phyloP scores from a whole-genome alignment of 129 eudicot genomes.

The Escallonia rubra region DNA sequence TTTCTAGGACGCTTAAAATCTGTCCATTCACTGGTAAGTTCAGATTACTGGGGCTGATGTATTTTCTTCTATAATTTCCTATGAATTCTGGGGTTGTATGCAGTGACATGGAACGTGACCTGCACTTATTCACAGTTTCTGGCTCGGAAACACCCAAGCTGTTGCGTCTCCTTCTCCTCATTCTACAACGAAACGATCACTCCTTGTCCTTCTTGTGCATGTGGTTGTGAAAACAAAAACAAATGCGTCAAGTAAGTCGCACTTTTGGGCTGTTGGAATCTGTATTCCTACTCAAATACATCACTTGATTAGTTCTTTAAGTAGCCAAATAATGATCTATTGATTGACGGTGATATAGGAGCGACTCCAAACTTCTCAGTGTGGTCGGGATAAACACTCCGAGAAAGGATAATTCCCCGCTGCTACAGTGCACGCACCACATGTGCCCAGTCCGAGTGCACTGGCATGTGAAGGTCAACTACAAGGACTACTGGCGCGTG shows the following conservation, averaged over 20 bases:
- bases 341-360: conserved; percentile 29
- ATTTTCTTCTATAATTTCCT: background rate
- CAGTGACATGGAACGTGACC: conserved; percentile 81
- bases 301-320: background rate
- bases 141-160: conserved; percentile 55
- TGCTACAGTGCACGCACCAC: conserved; percentile 73
- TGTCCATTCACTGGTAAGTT: too few relatives aligned
- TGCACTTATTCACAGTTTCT: conserved; percentile 70
- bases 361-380: conserved; percentile 57
- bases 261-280: background rate
- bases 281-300: background rate
- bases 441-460: conserved; percentile 82
- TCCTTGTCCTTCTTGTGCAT: conserved; percentile 56
- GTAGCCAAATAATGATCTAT: conserved; percentile 1
- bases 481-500: conserved; percentile 75
- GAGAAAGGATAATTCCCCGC: conserved; percentile 53
- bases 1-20: too few relatives aligned
- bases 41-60: too few relatives aligned
- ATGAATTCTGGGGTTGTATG: background rate
- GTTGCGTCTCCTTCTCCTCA: conserved; percentile 61
- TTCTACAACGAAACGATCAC: conserved; percentile 67
- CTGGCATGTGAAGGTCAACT: conserved; percentile 62
- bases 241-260: conserved; percentile 51
- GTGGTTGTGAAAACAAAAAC: conserved; percentile 53
- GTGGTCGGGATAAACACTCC: conserved; percentile 59